These are phyloP conservation scores for Panicum miliaceum DNA, from an alignment of 176 grass and related monocot genomes.

Conservation along the genomic window DNA sequence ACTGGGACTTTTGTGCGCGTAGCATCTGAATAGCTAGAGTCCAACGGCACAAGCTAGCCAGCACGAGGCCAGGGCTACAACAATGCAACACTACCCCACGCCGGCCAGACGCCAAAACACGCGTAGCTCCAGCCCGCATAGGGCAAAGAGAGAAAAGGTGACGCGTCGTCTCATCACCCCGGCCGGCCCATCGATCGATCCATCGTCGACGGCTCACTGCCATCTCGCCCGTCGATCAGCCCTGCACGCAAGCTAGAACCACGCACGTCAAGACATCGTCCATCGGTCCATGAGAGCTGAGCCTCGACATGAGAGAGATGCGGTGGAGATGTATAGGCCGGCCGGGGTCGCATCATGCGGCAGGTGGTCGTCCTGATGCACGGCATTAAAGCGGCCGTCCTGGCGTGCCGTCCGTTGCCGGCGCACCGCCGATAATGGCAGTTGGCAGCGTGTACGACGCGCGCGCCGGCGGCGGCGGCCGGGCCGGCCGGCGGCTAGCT, in stretches of 20 bases:
- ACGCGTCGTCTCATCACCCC: too few relatives aligned
- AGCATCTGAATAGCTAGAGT: not conserved
- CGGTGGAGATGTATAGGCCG: too few relatives aligned
- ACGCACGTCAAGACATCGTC: not conserved
- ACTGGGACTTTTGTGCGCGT: not conserved
- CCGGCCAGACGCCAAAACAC: not conserved
- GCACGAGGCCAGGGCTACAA: not conserved
- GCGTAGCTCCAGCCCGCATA: not conserved
- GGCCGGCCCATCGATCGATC: not conserved
- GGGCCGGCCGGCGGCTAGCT: too few relatives aligned
- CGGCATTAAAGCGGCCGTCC: too few relatives aligned
- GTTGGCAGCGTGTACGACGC: too few relatives aligned
- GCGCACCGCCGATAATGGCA: too few relatives aligned
- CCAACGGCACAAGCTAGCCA: not conserved
- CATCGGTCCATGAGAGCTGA: not conserved
- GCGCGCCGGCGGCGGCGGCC: too few relatives aligned
- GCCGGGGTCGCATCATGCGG: too few relatives aligned
- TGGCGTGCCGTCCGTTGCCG: too few relatives aligned
- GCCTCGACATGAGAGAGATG: not conserved
- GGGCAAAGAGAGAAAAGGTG: slow-evolving; percentile 4
- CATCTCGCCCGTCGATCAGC: slow-evolving; percentile 7
- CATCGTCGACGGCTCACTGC: slow-evolving; percentile 24
- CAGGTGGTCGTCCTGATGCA: too few relatives aligned
- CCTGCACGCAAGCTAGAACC: too few relatives aligned
- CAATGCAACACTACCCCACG: too few relatives aligned